Evolutionary conservation across 2,329 filamentous ascomycete genomes (phyloP), one percentile per base, ranked within the genome.

Genomic region (Phaeosphaeria sp.): DNA sequence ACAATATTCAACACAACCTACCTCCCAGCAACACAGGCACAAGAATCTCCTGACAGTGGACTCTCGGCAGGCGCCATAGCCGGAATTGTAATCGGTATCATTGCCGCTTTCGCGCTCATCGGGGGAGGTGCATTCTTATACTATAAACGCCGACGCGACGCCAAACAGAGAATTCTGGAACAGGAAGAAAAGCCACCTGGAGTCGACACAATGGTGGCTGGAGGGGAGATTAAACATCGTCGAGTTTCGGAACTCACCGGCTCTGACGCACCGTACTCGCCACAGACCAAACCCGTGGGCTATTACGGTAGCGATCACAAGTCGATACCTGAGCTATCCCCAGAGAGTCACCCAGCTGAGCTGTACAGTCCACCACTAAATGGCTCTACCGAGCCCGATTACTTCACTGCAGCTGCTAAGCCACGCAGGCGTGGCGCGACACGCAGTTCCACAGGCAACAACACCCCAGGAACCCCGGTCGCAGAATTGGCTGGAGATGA

Each of bases 211-310:
- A 63, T 58, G 0, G 46, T 52, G n/a, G 70, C 68, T 10, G 72
- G 65, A 10, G 57, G 65, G 18, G 66, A 76, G 59, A 58, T 72
- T 55, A 76, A 73, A 52, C 59, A 69, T 47, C 70, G 69, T 23
- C 70, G 70, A 22, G 58, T 74, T 25, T 75, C 71, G 13, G 74
- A 77, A 47, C 70, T 76, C n/a, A 69, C 60, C 13, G 72, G 72
- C n/a, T 74, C 72, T 2, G 66, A 74, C 11, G 44, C 63, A 20
- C 64, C 67, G 2, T 56, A 60, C 6, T 73, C 71, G 10, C 72
- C 72, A 5, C 70, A 67, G 50, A 54, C 66, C 1, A 64, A 65
- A n/a, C 21, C 63, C 1, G 54, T 54, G 15, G 71, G 68, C 6
- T 76, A 69, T 54, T 76, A 74, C 44, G 54, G 53, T 6, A 33